Conservation (phyloP, 2,329 filamentous ascomycete species). For the Chalaropsis ovoidea region DNA sequence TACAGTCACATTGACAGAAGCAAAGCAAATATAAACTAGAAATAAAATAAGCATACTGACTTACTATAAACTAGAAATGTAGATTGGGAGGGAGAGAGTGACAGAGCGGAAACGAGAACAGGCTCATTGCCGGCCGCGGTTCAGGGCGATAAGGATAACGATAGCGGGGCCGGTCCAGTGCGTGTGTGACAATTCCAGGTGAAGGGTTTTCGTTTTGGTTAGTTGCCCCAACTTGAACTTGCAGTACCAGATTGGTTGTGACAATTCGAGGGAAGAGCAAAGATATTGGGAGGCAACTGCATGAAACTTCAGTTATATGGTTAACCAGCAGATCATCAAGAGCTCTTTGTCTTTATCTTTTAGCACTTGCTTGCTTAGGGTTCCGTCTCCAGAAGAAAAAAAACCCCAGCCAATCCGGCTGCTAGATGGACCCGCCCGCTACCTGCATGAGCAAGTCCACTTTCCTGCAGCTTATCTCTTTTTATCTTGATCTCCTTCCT, state of each 20-base stretch:
- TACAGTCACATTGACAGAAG: neutral
- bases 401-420: neutral
- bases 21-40: neutral
- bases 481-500: neutral
- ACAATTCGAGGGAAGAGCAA: too few relatives aligned
- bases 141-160: neutral
- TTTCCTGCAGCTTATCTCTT: conserved; percentile 9
- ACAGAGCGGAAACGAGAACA: neutral
- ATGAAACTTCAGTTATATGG: neutral
- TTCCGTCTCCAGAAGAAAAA: neutral
- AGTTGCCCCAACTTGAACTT: too few relatives aligned
- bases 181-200: neutral
- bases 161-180: neutral
- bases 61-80: too few relatives aligned
- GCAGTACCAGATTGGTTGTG: too few relatives aligned
- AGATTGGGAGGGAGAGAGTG: neutral
- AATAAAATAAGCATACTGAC: neutral
- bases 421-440: neutral
- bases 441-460: conserved; percentile 1
- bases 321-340: too few relatives aligned
- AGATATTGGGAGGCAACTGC: neutral
- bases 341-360: too few relatives aligned
- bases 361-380: neutral
- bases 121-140: neutral
- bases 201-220: too few relatives aligned